Conservation (phyloP, 805 yeast species). For the Hanseniaspora pseudoguilliermondii region DNA sequence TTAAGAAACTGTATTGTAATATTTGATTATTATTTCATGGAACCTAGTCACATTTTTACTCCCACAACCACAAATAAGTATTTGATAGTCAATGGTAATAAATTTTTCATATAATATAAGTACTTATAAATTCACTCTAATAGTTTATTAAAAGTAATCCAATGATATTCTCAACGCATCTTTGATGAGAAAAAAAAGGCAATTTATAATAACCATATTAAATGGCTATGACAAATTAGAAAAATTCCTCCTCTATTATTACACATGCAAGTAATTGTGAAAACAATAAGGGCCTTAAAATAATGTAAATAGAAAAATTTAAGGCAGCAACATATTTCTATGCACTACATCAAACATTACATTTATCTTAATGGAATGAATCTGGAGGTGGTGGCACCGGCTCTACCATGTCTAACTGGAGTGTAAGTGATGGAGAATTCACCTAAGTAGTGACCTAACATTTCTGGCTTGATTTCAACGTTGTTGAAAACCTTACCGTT, state of each 20-base stretch:
- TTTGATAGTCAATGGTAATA: background rate
- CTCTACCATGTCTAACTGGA: conserved; percentile 99
- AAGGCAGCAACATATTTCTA: too few species aligned
- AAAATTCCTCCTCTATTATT: too few species aligned
- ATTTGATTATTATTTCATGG: background rate
- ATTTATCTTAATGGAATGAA: conserved; percentile 58
- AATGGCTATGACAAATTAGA: too few species aligned
- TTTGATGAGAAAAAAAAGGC: background rate
- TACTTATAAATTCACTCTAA: conserved; percentile 1
- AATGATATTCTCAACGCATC: background rate
- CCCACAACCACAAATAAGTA: background rate
- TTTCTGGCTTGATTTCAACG: conserved; percentile 97
- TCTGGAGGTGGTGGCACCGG: conserved; percentile 70
- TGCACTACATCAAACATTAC: background rate
- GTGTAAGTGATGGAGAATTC: conserved; percentile 99
- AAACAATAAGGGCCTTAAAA: background rate
- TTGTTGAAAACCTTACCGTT: conserved; percentile 99
- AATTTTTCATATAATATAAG: conserved; percentile 1
- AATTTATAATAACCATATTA: too few species aligned
- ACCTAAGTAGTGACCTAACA: conserved; percentile 99
- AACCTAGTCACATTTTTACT: background rate
- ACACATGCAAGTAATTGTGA: too few species aligned
- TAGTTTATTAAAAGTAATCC: conserved; percentile 1
- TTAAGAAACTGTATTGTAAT: background rate
- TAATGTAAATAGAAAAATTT: background rate